These are phyloP conservation scores for Akanthomyces uredinophilus DNA, from an alignment of 2,329 filamentous ascomycete genomes.

Conservation along the genomic window DNA sequence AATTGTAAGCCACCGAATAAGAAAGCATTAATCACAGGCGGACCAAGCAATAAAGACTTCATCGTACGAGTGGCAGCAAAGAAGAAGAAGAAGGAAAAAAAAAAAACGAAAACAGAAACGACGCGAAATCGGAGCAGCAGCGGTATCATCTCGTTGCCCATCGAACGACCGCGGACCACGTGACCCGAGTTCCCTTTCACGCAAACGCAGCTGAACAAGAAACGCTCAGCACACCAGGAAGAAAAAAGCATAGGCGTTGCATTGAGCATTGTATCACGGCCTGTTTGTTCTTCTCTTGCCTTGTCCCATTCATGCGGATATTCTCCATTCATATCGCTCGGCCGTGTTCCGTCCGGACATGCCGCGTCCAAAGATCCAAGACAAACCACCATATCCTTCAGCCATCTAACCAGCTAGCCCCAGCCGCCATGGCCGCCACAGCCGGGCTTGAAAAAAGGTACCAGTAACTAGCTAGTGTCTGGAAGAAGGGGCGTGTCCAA, in stretches of 20 bases:
- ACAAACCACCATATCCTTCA: not conserved
- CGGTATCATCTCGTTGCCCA: not conserved
- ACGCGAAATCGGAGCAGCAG: not conserved
- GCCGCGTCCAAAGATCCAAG: not conserved
- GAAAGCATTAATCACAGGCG: not conserved
- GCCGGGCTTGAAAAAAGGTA: not conserved
- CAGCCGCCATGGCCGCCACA: not conserved
- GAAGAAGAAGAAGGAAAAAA: not conserved
- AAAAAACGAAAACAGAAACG: not conserved
- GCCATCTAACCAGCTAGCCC: not conserved
- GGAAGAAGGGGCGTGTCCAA: not conserved
- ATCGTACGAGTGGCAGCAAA: not conserved
- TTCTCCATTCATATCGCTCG: not conserved
- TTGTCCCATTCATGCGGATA: not conserved
- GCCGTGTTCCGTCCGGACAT: constrained; percentile 1
- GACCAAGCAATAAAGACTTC: not conserved
- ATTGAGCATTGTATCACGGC: not conserved
- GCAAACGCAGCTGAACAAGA: not conserved
- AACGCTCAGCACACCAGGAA: not conserved
- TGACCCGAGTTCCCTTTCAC: not conserved
- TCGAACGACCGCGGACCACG: not conserved
- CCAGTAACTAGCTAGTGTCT: not conserved
- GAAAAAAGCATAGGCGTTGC: not conserved
- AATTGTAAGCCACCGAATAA: not conserved
- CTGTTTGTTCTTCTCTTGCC: not conserved